Evolutionary conservation across 1,284 basidiomycete species (phyloP), one percentile per base, ranked within the genome.

Genomic region (Thecaphora thlaspeos): DNA sequence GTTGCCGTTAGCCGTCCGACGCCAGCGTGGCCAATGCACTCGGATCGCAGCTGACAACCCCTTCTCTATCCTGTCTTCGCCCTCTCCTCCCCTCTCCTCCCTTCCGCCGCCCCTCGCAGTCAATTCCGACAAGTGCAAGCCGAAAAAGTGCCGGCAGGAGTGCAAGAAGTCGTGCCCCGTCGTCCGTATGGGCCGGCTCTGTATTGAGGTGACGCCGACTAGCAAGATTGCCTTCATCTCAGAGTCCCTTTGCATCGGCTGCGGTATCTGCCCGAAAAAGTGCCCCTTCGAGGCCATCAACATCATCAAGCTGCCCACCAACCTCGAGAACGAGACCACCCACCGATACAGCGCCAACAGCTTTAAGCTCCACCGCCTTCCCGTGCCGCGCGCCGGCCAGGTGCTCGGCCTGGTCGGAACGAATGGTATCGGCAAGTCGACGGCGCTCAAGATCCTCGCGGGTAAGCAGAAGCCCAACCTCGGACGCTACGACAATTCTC

Each of bases 241-340:
- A 18, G 75, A 77, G 53, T 62, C 72, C 19, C 69, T 77, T 30
- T 77, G 75, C 62, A 77, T 77, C 41, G 75, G 75, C 34, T 77
- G 75, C 61, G 75, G 75, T 75, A 77, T 77, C 48, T 77, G 75
- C 60, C 63, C 70, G 30, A 77, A 77, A 41, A 77, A 77, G 64
- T 77, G 75, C 44, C 75, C 75, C 21, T 77, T 77, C 40, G 75
- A 77, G 46, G 75, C 75, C 28, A 77, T 77, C 61, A 77, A 73
- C 64, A 77, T 77, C 41, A 75, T 77, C 66, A 77, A 77, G 55
- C 64, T 76, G 26, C 75, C 75, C 45, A 77, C 75, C 50, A 77
- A 77, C 53, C 61, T 77, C 45, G 75, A 77, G 41, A 57, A 62
- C 45, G 74, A 77, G 51, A 77, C 74, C 21, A 77, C 75, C 14